Base-by-base conservation (phyloP, 2,329 filamentous ascomycete species). In the Cladosporium oxysporum region DNA sequence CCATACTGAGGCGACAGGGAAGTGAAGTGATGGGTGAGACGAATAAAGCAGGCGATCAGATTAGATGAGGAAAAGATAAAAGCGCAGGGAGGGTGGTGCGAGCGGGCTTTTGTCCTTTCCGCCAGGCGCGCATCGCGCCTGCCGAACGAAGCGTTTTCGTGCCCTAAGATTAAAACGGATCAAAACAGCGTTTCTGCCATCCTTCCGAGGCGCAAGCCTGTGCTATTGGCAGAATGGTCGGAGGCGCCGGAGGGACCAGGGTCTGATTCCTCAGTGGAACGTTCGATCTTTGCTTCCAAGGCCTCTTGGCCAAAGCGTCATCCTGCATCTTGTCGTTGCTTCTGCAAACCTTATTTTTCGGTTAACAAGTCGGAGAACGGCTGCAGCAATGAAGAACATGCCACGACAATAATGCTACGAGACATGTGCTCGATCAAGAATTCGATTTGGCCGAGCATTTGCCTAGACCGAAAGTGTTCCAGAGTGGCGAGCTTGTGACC, bases 61-160 rank as follows among this genome's bases (percentile, higher is more conserved):
- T 62, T 62, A 62, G 59, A 62, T 62, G 59, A 35, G 47, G 47
- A 37, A 62, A 52, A 35, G 59, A 61, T 61, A 49, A 61, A 61
- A 50, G 41, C 28, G 28, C 16, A 28, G n/a, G 41, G 29, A 28
- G 21, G 28, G 18, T 59, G 58, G 8, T 26, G 44, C 41, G n/a
- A 33, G 58, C 58, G 37, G n/a, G 58, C 23, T 61, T 61, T 61
- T 61, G 58, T 49, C 21, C 18, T 28, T 33, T 11, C n/a, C 28
- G n/a, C 28, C 28, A 1, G 12, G n/a, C 31, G 5, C 55, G 55
- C 33, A 41, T 58, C 55, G 55, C 55, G 55, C 29, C 55, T 41
- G 29, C 55, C 55, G 55, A 41, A 33, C 21, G 55, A 35, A 23
- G n/a, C 31, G n/a, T 58, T 35, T 58, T 31, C 55, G 33, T 8